Conservation (phyloP, 2,329 filamentous ascomycete genomes). For the Diaporthe nobilis region DNA sequence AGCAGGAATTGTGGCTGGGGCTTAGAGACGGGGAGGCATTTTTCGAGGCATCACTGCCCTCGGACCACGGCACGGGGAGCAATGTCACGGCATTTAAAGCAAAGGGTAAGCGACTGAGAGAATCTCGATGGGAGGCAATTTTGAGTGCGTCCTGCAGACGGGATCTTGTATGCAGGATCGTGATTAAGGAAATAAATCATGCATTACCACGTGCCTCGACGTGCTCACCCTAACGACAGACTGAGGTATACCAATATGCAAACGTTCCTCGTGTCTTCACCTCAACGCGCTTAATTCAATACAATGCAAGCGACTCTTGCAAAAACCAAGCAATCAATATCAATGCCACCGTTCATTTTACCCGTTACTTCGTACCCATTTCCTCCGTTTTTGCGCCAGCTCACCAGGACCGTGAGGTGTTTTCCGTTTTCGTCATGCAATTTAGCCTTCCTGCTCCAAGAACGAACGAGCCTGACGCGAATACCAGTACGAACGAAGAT, state of each 20-base stretch:
- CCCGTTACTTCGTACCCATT: not conserved
- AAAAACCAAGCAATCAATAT: not conserved
- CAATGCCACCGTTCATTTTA: conserved; percentile 1
- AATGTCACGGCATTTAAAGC: not conserved
- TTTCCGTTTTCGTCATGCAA: conserved; percentile 22
- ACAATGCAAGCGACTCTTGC: not conserved
- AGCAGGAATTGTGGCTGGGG: not conserved
- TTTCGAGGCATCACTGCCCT: not conserved
- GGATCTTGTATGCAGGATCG: not conserved
- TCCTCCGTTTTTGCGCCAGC: conserved; percentile 12
- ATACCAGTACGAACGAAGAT: conserved; percentile 6
- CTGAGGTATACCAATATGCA: conserved; percentile 29
- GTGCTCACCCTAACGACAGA: not conserved
- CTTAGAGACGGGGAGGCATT: not conserved
- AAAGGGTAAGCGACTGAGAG: not conserved
- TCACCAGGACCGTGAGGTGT: not conserved
- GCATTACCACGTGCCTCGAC: not conserved
- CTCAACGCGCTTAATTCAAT: conserved; percentile 4
- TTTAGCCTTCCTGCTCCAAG: conserved; percentile 22
- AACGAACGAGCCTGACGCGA: not conserved
- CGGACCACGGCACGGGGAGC: not conserved
- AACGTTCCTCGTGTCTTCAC: conserved; percentile 7
- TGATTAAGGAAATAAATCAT: not conserved
- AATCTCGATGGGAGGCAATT: not conserved
- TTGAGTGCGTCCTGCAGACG: not conserved